These are phyloP conservation scores for Bipolaris cookei DNA, from an alignment of 2,329 filamentous ascomycete genomes.

Conservation along the genomic window DNA sequence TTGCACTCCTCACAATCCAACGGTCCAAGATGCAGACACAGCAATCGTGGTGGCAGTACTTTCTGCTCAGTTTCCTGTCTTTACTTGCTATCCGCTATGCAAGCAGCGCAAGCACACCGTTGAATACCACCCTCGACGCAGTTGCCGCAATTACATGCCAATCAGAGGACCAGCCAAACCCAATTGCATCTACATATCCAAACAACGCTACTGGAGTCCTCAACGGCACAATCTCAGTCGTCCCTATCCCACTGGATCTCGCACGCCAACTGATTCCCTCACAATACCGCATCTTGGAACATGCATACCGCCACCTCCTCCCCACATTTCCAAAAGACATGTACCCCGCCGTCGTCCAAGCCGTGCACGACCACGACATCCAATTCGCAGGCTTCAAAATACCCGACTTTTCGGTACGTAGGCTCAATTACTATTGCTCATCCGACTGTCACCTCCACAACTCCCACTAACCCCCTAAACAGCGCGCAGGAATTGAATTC, in stretches of 20 bases:
- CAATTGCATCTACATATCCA: conserved; percentile 56
- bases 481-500: conserved; percentile 62
- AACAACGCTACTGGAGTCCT: conserved; percentile 59
- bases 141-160: conserved; percentile 24
- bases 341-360: conserved; percentile 62
- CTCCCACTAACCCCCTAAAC: conserved; percentile 1
- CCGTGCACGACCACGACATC: conserved; percentile 60
- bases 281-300: conserved; percentile 58
- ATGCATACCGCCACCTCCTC: conserved; percentile 56
- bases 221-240: conserved; percentile 60
- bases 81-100: conserved; percentile 37
- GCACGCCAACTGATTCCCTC: conserved; percentile 58
- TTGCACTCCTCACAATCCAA: conserved; percentile 39
- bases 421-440: conserved; percentile 19
- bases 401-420: conserved; percentile 59
- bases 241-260: conserved; percentile 58
- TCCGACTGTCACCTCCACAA: too few relatives aligned
- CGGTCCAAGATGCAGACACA: conserved; percentile 33
- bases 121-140: not conserved
- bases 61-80: conserved; percentile 35
- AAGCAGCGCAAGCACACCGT: conserved; percentile 19
- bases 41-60: conserved; percentile 35
- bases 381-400: conserved; percentile 53
- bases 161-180: conserved; percentile 53
- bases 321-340: conserved; percentile 58